These are phyloP conservation scores for Quercus suber DNA, from an alignment of 306 rosid genomes.

Conservation along the genomic window DNA sequence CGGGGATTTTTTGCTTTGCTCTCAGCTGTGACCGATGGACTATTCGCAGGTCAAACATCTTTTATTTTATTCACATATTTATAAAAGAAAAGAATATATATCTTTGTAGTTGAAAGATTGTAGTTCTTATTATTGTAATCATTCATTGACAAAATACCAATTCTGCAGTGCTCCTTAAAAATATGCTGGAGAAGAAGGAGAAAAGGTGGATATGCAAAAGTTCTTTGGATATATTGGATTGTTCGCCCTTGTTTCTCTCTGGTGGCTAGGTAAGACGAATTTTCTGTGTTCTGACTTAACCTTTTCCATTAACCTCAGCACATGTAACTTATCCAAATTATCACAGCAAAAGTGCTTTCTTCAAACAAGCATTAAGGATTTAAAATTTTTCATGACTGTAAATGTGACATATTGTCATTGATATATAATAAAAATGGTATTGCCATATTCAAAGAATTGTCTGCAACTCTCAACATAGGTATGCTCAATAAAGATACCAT, in stretches of 20 bases:
- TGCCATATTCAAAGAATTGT: too few species aligned
- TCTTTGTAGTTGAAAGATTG: background rate
- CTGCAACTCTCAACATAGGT: too few species aligned
- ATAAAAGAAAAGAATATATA: background rate
- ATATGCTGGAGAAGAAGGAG: conserved; percentile 46
- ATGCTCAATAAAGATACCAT: too few species aligned
- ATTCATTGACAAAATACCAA: background rate
- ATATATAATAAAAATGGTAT: too few species aligned
- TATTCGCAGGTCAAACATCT: conserved; percentile 22
- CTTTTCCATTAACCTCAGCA: background rate
- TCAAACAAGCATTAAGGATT: too few species aligned
- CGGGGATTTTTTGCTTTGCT: conserved; percentile 25
- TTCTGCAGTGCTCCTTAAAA: conserved; percentile 29
- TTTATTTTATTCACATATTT: background rate
- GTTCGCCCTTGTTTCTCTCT: conserved; percentile 25
- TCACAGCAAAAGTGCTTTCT: background rate
- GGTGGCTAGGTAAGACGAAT: conserved; percentile 27
- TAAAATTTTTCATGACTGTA: too few species aligned
- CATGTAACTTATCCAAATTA: background rate
- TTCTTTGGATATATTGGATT: conserved; percentile 28
- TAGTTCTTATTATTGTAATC: background rate
- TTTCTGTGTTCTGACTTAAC: background rate
- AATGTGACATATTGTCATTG: too few species aligned
- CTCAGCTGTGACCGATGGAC: conserved; percentile 27
- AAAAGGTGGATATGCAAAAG: conserved; percentile 28